Conservation (phyloP, 2,329 filamentous ascomycete genomes). For the Hymenoscyphus fraxineus region DNA sequence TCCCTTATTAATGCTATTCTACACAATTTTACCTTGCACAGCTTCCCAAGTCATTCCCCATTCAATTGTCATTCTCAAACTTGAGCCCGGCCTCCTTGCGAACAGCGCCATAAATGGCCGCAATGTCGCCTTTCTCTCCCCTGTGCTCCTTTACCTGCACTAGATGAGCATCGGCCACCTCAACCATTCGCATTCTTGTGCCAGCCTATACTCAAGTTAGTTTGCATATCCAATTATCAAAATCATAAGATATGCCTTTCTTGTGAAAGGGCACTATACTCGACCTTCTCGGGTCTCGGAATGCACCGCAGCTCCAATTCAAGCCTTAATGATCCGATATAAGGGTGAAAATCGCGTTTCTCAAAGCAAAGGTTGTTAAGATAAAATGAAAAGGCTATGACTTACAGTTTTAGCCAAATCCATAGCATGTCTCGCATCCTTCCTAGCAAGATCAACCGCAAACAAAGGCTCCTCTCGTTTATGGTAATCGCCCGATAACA, state of each 20-base stretch:
- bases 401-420: conserved; percentile 53
- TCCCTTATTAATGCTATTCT: too few species aligned
- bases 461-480: conserved; percentile 76
- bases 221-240: too few species aligned
- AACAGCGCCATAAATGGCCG: conserved; percentile 76
- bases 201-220: not conserved
- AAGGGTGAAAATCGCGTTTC: too few species aligned
- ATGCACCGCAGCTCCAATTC: too few species aligned
- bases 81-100: conserved; percentile 69
- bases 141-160: conserved; percentile 63
- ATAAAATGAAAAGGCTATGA: conserved; percentile 26
- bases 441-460: conserved; percentile 74
- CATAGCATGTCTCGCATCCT: conserved; percentile 75
- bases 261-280: too few species aligned
- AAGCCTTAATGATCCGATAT: too few species aligned
- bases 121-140: conserved; percentile 72
- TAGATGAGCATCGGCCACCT: conserved; percentile 67
- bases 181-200: conserved; percentile 38
- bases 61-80: conserved; percentile 56
- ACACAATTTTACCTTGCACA: too few species aligned
- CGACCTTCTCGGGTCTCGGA: too few species aligned
- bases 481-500: conserved; percentile 74
- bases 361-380: too few species aligned
- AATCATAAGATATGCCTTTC: too few species aligned
- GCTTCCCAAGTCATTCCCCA: not conserved